Percentiles rank a stretch among this genome's conserved stretches.
Evolutionary conservation across 176 grass and related monocot genomes (phyloP).

Genomic region (Musa acuminata): DNA sequence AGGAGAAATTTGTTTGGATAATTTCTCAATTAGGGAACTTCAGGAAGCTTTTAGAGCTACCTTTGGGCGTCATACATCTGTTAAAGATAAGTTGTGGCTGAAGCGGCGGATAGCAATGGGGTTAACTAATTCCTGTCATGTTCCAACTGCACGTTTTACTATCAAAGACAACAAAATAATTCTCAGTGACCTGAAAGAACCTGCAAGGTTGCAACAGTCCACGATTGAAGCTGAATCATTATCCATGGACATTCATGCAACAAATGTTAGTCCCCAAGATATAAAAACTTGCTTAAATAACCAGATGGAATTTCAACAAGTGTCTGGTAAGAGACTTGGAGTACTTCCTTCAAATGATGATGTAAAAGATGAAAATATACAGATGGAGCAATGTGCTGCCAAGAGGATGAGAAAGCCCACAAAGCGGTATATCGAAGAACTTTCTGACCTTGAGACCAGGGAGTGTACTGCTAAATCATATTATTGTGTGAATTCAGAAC

Average conservation of each 20-base stretch:
- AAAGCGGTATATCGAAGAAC: conserved; percentile 93
- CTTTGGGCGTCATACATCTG: conserved; percentile 85
- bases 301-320: conserved; percentile 38
- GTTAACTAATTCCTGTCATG: conserved; percentile 69
- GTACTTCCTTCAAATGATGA: conserved; percentile 22
- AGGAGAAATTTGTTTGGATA: conserved; percentile 74
- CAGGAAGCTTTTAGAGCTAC: conserved; percentile 88
- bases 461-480: conserved; percentile 38
- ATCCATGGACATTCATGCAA: conserved; percentile 27
- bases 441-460: conserved; percentile 46
- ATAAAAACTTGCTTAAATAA: conserved; percentile 34
- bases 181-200: conserved; percentile 27
- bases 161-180: conserved; percentile 80
- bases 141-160: conserved; percentile 64
- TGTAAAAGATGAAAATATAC: conserved; percentile 31
- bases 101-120: conserved; percentile 93
- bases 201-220: conserved; percentile 6
- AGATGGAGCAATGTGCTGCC: conserved; percentile 27
- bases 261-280: conserved; percentile 27
- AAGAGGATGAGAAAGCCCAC: conserved; percentile 95
- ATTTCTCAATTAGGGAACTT: conserved; percentile 88
- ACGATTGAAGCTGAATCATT: conserved; percentile 26
- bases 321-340: conserved; percentile 45
- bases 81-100: conserved; percentile 99
- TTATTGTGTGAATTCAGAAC: conserved; percentile 29